Evolutionary conservation across 2,329 filamentous ascomycete species (phyloP).

Genomic region (Sporothrix mexicana): DNA sequence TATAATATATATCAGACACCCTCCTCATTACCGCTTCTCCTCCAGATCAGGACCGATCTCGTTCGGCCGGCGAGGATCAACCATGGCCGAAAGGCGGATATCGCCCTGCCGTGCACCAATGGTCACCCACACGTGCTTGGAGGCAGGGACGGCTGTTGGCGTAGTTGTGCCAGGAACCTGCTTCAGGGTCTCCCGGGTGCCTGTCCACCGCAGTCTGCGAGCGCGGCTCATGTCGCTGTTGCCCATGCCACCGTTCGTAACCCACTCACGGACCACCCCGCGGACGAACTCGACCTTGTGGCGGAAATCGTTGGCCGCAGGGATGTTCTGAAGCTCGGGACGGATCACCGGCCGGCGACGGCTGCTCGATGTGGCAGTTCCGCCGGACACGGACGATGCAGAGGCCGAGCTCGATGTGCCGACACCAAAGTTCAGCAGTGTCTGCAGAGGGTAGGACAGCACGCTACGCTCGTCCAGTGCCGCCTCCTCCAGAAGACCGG

Average conservation of each 20-base stretch:
- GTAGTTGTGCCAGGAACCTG: slow-evolving; percentile 52
- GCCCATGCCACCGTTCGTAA: slow-evolving; percentile 70
- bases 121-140: slow-evolving; percentile 72
- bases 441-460: slow-evolving; percentile 73
- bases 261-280: slow-evolving; percentile 73
- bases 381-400: slow-evolving; percentile 42
- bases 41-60: slow-evolving; percentile 62
- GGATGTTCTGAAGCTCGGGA: slow-evolving; percentile 66
- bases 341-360: slow-evolving; percentile 66
- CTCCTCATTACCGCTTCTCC: slow-evolving; percentile 46
- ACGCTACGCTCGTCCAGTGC: slow-evolving; percentile 73
- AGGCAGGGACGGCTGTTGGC: slow-evolving; percentile 38
- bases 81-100: slow-evolving; percentile 58
- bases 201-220: slow-evolving; percentile 62
- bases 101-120: slow-evolving; percentile 69
- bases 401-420: slow-evolving; percentile 23
- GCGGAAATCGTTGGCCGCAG: slow-evolving; percentile 74
- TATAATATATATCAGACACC: neutral
- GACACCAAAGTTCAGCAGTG: slow-evolving; percentile 69
- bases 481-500: slow-evolving; percentile 71
- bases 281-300: slow-evolving; percentile 76
- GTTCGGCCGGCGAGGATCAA: slow-evolving; percentile 60
- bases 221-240: slow-evolving; percentile 65
- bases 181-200: slow-evolving; percentile 59
- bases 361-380: slow-evolving; percentile 46